Evolutionary conservation across 2,329 filamentous ascomycete species (phyloP), one percentile per base, ranked within the genome.

Genomic region (Xylaria multiplex): DNA sequence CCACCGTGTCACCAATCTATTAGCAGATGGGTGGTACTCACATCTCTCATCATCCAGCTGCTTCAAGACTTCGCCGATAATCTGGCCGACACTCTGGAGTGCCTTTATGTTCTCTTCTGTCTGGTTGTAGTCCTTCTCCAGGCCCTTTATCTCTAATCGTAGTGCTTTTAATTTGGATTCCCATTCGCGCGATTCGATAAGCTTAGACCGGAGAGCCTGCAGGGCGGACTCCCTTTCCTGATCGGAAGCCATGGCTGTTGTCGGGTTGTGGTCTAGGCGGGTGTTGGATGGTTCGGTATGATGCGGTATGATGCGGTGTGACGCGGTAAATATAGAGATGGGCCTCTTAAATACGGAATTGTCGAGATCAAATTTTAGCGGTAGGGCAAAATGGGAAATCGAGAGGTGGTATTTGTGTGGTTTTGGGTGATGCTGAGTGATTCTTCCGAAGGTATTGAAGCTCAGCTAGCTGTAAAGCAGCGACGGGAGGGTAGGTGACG

Each of bases 31-130:
- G 22, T 24, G 65, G 61, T 56, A 83, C 92, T 80, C 84, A 97
- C 95, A 99, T 90, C 96, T 87, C 85, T 99, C 96, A 76, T 99
- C 96, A 78, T 99, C 96, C 70, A 99, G 87, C 84, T 99, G 96
- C 85, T 99, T 99, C 77, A 99, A 84, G 68, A 99, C 96, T 82
- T 99, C 96, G 75, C 96, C 96, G 80, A 99, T 98, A 81, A 99
- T 99, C 84, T 99, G 96, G 57, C 96, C 96, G 62, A 99, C 96
- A 80, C 96, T 98, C 84, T 99, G 96, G 77, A 99, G 84, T 72
- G 96, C 96, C 85, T 99, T 99, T 86, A 99, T 98, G 83, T 98
- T 98, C 72, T 99, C 96, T 79, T 99, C 96, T 60, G 96, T 98
- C 73, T 95, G 90, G 79, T 99, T 95, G 77, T 94, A 99, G 75